phyloP scores from a whole-genome alignment of 495 filamentous ascomycete genomes.

The Cercophora samala region DNA sequence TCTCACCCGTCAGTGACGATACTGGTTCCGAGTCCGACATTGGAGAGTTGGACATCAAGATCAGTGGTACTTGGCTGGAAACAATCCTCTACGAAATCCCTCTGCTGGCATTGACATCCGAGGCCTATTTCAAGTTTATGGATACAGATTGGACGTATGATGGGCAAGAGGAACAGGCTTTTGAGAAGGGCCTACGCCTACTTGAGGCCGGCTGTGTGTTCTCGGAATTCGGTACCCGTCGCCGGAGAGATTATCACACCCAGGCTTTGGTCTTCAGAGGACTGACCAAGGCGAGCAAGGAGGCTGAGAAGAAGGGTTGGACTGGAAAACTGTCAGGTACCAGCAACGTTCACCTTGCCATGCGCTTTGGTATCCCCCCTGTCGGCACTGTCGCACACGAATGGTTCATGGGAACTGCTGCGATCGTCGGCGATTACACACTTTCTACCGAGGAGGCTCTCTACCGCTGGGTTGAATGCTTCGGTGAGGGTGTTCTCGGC shows the following conservation, averaged over 20 bases:
- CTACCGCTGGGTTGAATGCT: slow-evolving; percentile 84
- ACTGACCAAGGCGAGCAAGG: slow-evolving; percentile 66
- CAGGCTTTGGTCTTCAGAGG: slow-evolving; percentile 89
- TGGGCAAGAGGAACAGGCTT: slow-evolving; percentile 79
- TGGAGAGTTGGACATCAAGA: slow-evolving; percentile 69
- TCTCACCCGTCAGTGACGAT: slow-evolving; percentile 58
- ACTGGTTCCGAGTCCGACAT: slow-evolving; percentile 63
- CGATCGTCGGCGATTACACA: slow-evolving; percentile 80
- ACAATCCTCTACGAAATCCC: slow-evolving; percentile 98
- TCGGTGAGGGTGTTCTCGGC: slow-evolving; percentile 83
- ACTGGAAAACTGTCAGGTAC: slow-evolving; percentile 77
- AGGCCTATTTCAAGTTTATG: slow-evolving; percentile 95
- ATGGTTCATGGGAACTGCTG: slow-evolving; percentile 98
- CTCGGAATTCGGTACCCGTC: slow-evolving; percentile 89
- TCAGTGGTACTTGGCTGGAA: slow-evolving; percentile 84
- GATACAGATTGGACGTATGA: slow-evolving; percentile 84
- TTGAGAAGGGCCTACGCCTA: slow-evolving; percentile 69
- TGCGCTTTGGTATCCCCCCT: slow-evolving; percentile 77
- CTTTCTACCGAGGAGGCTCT: slow-evolving; percentile 79
- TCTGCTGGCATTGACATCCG: slow-evolving; percentile 82
- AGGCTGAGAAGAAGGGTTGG: slow-evolving; percentile 58
- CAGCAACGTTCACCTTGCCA: slow-evolving; percentile 95
- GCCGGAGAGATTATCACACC: slow-evolving; percentile 87
- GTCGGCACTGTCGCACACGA: slow-evolving; percentile 96
- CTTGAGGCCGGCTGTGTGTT: slow-evolving; percentile 80